A percentile compares a stretch with the other conserved stretches of the same genome.
These are phyloP conservation scores for Peterozyma xylosa DNA, from an alignment of 805 yeast species.

Conservation along the genomic window DNA sequence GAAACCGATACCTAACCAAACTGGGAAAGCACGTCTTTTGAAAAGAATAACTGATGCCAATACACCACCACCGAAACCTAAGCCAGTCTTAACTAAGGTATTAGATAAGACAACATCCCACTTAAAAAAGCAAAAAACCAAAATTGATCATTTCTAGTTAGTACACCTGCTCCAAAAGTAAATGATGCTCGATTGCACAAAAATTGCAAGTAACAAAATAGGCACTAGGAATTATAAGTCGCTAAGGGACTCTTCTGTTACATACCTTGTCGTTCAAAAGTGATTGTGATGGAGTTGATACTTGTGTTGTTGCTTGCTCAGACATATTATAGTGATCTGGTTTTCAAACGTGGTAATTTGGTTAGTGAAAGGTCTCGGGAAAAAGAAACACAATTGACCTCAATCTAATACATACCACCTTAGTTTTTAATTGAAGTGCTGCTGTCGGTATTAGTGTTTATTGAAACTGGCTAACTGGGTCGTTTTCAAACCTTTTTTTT, in stretches of 20 bases:
- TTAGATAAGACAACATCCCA: slow-evolving; percentile 98
- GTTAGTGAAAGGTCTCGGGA: too few species aligned
- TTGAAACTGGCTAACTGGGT: too few species aligned
- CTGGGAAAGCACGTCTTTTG: slow-evolving; percentile 95
- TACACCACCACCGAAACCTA: slow-evolving; percentile 96
- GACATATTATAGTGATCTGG: slow-evolving; percentile 3
- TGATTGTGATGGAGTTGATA: slow-evolving; percentile 40
- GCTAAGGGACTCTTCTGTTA: slow-evolving; percentile 7
- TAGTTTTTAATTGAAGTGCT: too few species aligned
- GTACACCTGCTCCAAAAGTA: background rate
- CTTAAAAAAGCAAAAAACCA: slow-evolving; percentile 13
- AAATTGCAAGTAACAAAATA: background rate
- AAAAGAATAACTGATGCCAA: slow-evolving; percentile 83
- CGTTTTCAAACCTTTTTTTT: too few species aligned
- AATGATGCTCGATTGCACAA: background rate
- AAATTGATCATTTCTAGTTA: slow-evolving; percentile 2
- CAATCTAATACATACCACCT: too few species aligned
- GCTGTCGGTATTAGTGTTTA: too few species aligned
- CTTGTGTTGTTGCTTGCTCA: slow-evolving; percentile 2
- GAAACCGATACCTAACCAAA: slow-evolving; percentile 94
- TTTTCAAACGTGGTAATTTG: too few species aligned
- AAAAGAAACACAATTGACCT: too few species aligned
- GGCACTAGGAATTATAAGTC: background rate
- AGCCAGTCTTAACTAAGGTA: slow-evolving; percentile 87
- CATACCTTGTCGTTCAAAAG: slow-evolving; percentile 52